Base-by-base conservation (phyloP, 805 yeast species). In the Monosporozyma servazzii region DNA sequence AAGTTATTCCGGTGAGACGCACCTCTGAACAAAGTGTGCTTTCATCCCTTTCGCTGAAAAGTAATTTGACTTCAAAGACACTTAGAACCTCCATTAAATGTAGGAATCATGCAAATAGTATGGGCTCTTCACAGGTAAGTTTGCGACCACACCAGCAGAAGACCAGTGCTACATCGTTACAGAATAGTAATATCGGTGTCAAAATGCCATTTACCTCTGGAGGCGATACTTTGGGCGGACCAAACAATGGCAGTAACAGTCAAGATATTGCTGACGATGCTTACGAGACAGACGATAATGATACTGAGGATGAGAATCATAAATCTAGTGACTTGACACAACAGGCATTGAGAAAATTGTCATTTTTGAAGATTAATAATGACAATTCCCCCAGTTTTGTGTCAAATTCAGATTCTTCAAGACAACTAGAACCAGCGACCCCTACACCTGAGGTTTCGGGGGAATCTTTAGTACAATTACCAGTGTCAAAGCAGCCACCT, bases 11-110 rank as follows among this genome's bases (percentile, higher is more conserved):
- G 7, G 63, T 65, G 48, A 59, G 75, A 52, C 63, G 72, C 1
- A 72, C 69, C 44, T 68, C 72, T 1, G 71, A 68, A 0, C 76
- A 71, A 55, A 68, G 73, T 40, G 75, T 72, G 9, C 57, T 73
- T 40, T 71, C 75, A 17, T 88, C 71, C 79, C 87, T 76, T 75
- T 89, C 68, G 73, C 79, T 63, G 72, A 69, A 60, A 72, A 86
- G 87, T 70, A 43, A 43, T 43, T n/a, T 25, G 15, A 7, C 29
- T 17, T 27, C 30, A 10, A 43, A 43, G 20, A 27, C 30, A 8
- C 30, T 27, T 43, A 27, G 31, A 27, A 43, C 15, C 31, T 10
- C 18, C 31, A 18, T n/a, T 15, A 42, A 23, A 23, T 13, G 25
- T 42, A 42, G 10, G 7, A 23, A 11, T 15, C 29, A 50, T 76